phyloP scores from a whole-genome alignment of 176 grass and related monocot species.

The Cenchrus fungigraminus region DNA sequence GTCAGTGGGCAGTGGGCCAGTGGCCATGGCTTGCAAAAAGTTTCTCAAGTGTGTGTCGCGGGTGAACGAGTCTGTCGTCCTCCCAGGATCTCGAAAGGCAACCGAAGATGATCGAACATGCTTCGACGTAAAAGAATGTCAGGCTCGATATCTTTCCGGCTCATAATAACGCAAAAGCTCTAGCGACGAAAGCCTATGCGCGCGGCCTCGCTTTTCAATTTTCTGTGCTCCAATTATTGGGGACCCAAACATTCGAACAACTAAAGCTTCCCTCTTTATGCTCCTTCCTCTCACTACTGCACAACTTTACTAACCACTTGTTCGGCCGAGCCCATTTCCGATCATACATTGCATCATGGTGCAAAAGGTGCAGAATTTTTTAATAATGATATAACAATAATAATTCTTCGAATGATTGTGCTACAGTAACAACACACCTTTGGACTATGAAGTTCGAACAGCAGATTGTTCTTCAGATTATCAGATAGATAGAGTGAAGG shows the following conservation, averaged over 20 bases:
- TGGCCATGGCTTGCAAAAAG: not conserved
- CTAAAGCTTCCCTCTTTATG: constrained; percentile 35
- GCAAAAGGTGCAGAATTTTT: not conserved
- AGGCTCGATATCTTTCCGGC: not conserved
- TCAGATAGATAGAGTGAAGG: too few species aligned
- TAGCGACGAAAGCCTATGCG: not conserved
- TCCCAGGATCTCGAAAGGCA: not conserved
- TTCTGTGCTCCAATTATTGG: constrained; percentile 26
- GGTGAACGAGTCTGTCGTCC: not conserved
- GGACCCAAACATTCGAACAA: constrained; percentile 32
- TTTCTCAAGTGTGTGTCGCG: not conserved
- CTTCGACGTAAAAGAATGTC: constrained; percentile 19
- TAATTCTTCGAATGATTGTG: not conserved
- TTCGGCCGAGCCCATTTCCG: constrained; percentile 10
- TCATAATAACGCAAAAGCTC: not conserved
- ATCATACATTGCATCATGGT: not conserved
- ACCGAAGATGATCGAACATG: not conserved
- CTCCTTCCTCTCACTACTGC: not conserved
- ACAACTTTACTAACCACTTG: constrained; percentile 24
- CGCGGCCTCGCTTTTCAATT: not conserved
- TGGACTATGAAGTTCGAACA: too few species aligned
- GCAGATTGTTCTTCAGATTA: too few species aligned
- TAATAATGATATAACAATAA: not conserved
- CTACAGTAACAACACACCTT: too few species aligned
- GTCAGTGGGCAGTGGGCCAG: too few species aligned